Percentiles rank a stretch among this genome's conserved stretches.
These are phyloP conservation scores for Euphrasia arctica DNA, from an alignment of 305 asterid species.

Conservation along the genomic window DNA sequence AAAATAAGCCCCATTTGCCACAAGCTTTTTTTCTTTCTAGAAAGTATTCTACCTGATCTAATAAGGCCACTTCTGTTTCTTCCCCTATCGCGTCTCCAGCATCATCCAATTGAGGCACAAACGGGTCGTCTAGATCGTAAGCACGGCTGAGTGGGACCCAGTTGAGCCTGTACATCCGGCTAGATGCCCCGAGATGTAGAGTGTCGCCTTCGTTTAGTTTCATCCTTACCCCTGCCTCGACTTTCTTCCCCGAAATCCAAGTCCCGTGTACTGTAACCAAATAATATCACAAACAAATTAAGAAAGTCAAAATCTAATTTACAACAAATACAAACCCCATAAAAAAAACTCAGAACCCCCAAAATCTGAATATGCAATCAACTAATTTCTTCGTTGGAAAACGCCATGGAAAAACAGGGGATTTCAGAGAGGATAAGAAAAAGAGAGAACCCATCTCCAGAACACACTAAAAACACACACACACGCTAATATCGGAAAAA, in stretches of 20 bases:
- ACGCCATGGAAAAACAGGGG: background rate
- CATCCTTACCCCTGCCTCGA: constrained; percentile 49
- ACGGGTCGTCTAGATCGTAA: constrained; percentile 56
- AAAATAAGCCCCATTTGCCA: background rate
- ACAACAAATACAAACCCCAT: background rate
- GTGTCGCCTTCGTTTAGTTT: constrained; percentile 60
- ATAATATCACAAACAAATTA: constrained; percentile 24
- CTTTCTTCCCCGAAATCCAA: constrained; percentile 68
- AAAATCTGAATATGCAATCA: constrained; percentile 2
- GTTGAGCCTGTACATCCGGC: constrained; percentile 65
- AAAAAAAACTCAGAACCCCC: background rate
- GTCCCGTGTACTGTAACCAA: constrained; percentile 75
- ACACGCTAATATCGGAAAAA: background rate
- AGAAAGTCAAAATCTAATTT: background rate
- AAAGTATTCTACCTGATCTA: constrained; percentile 35
- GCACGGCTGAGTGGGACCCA: constrained; percentile 78
- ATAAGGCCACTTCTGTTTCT: constrained; percentile 29
- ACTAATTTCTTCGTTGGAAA: background rate
- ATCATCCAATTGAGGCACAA: constrained; percentile 46
- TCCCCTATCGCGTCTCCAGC: constrained; percentile 27
- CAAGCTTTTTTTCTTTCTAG: background rate
- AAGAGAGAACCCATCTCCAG: background rate
- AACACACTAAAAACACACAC: background rate
- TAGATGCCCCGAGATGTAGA: constrained; percentile 69
- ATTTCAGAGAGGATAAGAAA: background rate